Percentiles rank a stretch among this genome's conserved stretches.
These are phyloP conservation scores for Calamus simplicifolius DNA, from an alignment of 176 grass and related monocot genomes.

Conservation along the genomic window DNA sequence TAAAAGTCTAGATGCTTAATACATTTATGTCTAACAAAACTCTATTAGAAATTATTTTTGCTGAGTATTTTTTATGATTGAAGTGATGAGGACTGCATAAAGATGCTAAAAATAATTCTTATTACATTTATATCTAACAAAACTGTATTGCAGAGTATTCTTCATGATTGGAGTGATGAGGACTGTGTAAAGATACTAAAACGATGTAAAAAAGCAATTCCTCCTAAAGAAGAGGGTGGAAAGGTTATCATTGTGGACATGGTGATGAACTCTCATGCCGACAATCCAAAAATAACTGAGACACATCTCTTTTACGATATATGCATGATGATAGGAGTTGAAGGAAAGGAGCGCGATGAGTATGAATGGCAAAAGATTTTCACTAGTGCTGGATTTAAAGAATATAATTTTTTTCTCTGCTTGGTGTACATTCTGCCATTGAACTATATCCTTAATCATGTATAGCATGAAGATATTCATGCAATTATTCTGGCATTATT, in stretches of 20 bases:
- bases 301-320: slow-evolving; percentile 17
- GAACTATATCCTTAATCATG: slow-evolving; percentile 32
- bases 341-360: slow-evolving; percentile 33
- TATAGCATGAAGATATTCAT: not conserved
- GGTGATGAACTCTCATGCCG: slow-evolving; percentile 18
- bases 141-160: slow-evolving; percentile 25
- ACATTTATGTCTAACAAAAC: not conserved
- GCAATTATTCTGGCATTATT: not conserved
- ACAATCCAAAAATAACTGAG: slow-evolving; percentile 4
- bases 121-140: not conserved
- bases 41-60: too few relatives aligned
- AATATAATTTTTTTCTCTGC: slow-evolving; percentile 26
- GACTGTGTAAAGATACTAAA: slow-evolving; percentile 35
- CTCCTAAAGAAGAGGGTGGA: slow-evolving; percentile 21
- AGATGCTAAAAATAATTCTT: slow-evolving; percentile 34
- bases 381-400: slow-evolving; percentile 20
- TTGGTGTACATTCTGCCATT: slow-evolving; percentile 27
- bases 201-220: slow-evolving; percentile 31
- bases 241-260: slow-evolving; percentile 40
- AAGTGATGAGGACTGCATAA: slow-evolving; percentile 24
- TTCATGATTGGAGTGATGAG: slow-evolving; percentile 29
- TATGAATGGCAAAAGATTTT: slow-evolving; percentile 43
- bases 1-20: not conserved
- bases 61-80: slow-evolving; percentile 40
- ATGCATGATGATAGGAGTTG: slow-evolving; percentile 16